Evolutionary conservation across 129 eudicot genomes (phyloP), one percentile per base, ranked within the genome.

Genomic region (Pseudognaphalium luteoalbum): DNA sequence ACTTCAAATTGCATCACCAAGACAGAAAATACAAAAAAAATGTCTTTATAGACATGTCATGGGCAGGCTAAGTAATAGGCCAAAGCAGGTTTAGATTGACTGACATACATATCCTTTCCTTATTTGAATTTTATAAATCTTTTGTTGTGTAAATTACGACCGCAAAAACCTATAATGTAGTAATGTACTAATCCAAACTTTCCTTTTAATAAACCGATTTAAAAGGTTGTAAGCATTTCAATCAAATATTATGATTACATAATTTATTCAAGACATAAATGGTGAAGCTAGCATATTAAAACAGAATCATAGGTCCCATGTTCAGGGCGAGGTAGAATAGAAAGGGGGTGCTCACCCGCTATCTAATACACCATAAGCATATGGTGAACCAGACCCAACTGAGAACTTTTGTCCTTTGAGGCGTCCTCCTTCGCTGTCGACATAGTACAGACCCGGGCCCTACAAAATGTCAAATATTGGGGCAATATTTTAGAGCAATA

Each of bases 311-410:
- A 7, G 64, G 12, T 63, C 17, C 12, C 52, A 16, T 34, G 20
- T 75, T 39, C 29, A 22, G 16, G 30, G 17, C 3, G 44, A 52
- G 28, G 60, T 21, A 39, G 66, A 37, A 57, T 20, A 44, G 30
- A 33, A 62, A 28, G 64, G 51, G 51, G 32, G 51, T 35, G 76
- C 92, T 51, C 25, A 95, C 99, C 99, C 99, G 30, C 91, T 89
- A 71, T 95, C 99, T 80, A 95, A 75, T 56, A 95, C 94, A 87
- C 99, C 97, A 79, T 95, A 95, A 78, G 99, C 99, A 86, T 94
- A 94, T 51, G 99, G 99, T 57, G 99, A 94, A 76, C 99, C 99
- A 80, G 99, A 94, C 72, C 99, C 99, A 80, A 95, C 99, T 57
- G 99, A 95, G 82, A 95, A 95, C 67, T 89, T 83, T 35, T 77